Base-by-base conservation (phyloP, 2,329 filamentous ascomycete species). In the Arthrobotrys iridis region DNA sequence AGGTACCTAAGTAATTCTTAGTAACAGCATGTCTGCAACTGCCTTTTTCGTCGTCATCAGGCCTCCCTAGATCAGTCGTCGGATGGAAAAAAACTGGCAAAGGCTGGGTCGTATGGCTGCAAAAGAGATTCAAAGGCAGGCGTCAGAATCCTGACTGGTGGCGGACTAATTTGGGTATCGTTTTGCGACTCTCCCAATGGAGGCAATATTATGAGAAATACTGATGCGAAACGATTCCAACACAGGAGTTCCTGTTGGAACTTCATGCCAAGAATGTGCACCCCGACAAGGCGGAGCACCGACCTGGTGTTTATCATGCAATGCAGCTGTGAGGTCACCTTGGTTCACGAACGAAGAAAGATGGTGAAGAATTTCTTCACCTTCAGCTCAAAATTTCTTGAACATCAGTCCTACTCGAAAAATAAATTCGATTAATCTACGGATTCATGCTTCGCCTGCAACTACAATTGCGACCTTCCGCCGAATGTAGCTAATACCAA, bases 171-270 rank as follows among this genome's bases (percentile, higher is more conserved):
- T 55, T 55, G 35, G 22, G 60, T 15, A 22, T 20, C 35, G 60
- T 45, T 43, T 59, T 52, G 33, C 35, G 60, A 55, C 8, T 22
- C n/a, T 26, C 60, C 45, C 10, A 13, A 65, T 40, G 1, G 15
- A 35, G 60, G 20, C 10, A 65, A 43, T 30, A 8, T 5, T 22
- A 55, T 22, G 60, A 65, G 60, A 65, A n/a, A 3, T 22, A 33
- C 37, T 8, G 18, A 43, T 57, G 35, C 62, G 24, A 41, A 11
- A 43, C 55, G 24, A n/a, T 18, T 59, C 33, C 55, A 66, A 66
- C 60, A 33, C 60, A 50, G 15, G 6, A n/a, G 37, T 15, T 24
- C 60, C 41, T 65, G 60, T 65, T 55, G 60, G 2, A 55, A 43
- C 13, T 65, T 28, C 3, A 33, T 55, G 60, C 60, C 60, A 65